Evolutionary conservation across 768 basidiomycete species (phyloP).

Genomic region (Cystoderma amianthinum): DNA sequence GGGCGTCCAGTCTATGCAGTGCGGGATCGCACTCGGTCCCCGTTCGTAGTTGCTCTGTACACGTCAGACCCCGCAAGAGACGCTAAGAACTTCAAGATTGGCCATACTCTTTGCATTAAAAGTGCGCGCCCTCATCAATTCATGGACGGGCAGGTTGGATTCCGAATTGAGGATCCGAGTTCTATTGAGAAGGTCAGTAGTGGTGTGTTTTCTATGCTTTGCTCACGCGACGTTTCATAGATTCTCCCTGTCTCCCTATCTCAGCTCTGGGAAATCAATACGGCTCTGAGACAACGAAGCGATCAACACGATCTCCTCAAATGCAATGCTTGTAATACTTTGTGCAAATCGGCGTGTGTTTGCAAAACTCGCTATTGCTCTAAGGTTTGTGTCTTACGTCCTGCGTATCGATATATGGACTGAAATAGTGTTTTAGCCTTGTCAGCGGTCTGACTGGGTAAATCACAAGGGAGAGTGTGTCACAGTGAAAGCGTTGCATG

Average conservation of each 20-base stretch:
- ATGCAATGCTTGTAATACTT: slow-evolving; percentile 12
- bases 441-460: slow-evolving; percentile 12
- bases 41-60: slow-evolving; percentile 13
- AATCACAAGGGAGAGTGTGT: slow-evolving; percentile 9
- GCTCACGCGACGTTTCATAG: no score
- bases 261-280: slow-evolving; percentile 9
- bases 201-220: no score
- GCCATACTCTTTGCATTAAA: slow-evolving; percentile 11
- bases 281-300: slow-evolving; percentile 9
- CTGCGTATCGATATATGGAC: not conserved
- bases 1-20: slow-evolving; percentile 9
- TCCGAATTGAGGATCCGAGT: slow-evolving; percentile 12
- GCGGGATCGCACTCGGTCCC: slow-evolving; percentile 8
- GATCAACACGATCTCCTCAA: slow-evolving; percentile 7
- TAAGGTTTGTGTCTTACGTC: slow-evolving; percentile 6
- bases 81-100: slow-evolving; percentile 9
- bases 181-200: slow-evolving; percentile 8
- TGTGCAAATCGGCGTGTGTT: slow-evolving; percentile 5
- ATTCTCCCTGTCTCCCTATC: not conserved
- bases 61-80: slow-evolving; percentile 11
- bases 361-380: slow-evolving; percentile 12
- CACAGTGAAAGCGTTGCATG: slow-evolving; percentile 6
- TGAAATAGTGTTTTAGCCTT: slow-evolving; percentile 7
- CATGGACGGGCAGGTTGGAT: slow-evolving; percentile 13
- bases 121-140: slow-evolving; percentile 11